A percentile compares a stretch with the other conserved stretches of the same genome.
These are phyloP conservation scores for Acmispon strigosus DNA, from an alignment of 306 rosid species.

Conservation along the genomic window DNA sequence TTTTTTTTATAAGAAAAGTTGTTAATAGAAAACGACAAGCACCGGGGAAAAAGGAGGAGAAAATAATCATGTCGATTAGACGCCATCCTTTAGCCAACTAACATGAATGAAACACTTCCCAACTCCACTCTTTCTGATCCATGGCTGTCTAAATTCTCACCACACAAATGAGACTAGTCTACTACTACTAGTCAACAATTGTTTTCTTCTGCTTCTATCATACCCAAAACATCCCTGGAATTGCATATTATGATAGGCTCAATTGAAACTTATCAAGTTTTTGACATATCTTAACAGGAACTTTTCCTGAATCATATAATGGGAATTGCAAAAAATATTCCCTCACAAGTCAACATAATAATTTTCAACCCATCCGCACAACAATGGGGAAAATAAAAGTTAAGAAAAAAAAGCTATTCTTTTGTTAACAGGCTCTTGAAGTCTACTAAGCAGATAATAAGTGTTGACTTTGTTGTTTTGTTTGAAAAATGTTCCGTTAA, in stretches of 20 bases:
- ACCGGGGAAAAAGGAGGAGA: slow-evolving; percentile 1
- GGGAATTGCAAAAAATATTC: neutral
- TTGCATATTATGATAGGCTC: neutral
- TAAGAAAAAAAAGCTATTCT: neutral
- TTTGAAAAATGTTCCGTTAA: no score
- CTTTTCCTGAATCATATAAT: neutral
- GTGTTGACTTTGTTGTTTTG: neutral
- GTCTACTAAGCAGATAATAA: neutral
- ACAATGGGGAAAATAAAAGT: neutral
- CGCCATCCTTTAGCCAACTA: slow-evolving; percentile 1
- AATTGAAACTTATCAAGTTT: neutral
- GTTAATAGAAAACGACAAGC: slow-evolving; percentile 23
- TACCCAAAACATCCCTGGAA: neutral
- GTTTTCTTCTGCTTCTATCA: neutral
- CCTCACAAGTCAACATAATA: slow-evolving; percentile 12
- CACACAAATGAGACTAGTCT: neutral
- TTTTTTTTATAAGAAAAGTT: neutral
- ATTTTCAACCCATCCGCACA: neutral
- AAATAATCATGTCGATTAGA: neutral
- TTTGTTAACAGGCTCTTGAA: neutral
- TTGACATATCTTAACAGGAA: neutral
- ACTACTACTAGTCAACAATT: neutral
- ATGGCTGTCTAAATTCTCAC: neutral
- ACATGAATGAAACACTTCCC: slow-evolving; percentile 16
- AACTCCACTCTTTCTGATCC: slow-evolving; percentile 19